Base-by-base conservation (phyloP, 83 land plant species). In the Thuja plicata region DNA sequence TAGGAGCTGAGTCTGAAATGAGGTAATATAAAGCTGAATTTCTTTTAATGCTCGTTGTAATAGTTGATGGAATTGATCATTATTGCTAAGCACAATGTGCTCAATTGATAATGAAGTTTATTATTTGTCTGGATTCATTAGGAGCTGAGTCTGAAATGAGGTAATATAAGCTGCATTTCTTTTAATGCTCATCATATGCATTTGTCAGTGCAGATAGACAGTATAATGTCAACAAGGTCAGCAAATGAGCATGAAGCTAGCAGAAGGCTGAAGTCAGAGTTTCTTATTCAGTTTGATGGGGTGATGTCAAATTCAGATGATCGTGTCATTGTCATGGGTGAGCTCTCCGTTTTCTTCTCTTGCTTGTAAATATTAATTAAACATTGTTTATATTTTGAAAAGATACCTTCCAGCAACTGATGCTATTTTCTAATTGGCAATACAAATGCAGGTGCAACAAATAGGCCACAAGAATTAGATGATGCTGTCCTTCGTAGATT, bases 401-500 rank as follows among this genome's bases (percentile, higher is more conserved):
- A 83, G 12, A 3, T 83, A 12, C 24, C 15, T 40, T 43, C 27
- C 12, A 32, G 89, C 41, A 62, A 15, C 12, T 8, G 87, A 66
- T 89, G 73, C 79, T 85, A 32, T 62, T 73, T 86, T 87, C 13
- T 83, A 41, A 76, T 35, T 41, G 60, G 32, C 24, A n/a, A 43
- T 43, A 46, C 43, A n/a, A 57, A 6, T 79, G 87, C 92, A 97
- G 99, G 98, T 90, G 99, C 99, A 45, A 98, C 99, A 52, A 98
- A 98, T 87, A 94, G 98, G 89, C 99, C 99, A 38, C 95, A 97
- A 78, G 99, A 98, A 88, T 45, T 98, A 90, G 99, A 98, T 90
- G 98, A 95, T 96, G 99, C 99, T 87, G 98, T 98, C 88, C 95
- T 96, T 81, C 94, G 99, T 80, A 95, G 99, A 91, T 85, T 97